Conservation (phyloP, 1,139 yeast species). For the Geotrichum australiense region DNA sequence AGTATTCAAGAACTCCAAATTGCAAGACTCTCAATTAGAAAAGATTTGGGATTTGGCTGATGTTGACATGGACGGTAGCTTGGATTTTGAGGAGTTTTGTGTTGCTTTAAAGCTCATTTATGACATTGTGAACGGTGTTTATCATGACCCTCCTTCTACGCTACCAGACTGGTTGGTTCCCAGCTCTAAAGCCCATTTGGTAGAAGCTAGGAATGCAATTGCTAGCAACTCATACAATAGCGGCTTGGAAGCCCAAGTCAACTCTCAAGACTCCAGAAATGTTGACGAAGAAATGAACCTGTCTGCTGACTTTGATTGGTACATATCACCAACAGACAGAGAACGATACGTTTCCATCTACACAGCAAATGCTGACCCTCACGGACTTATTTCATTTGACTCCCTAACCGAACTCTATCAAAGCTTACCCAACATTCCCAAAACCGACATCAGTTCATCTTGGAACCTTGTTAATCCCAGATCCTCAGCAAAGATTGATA, state of each 20-base stretch:
- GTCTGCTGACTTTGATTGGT: conserved; percentile 84
- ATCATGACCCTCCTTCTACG: conserved; percentile 53
- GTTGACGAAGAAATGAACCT: conserved; percentile 51
- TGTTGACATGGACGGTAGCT: conserved; percentile 81
- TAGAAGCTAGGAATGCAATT: conserved; percentile 72
- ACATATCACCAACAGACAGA: conserved; percentile 83
- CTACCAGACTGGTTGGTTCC: conserved; percentile 93
- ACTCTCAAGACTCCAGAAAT: conserved; percentile 28
- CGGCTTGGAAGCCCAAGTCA: conserved; percentile 16
- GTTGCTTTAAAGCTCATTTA: conserved; percentile 93
- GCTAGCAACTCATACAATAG: conserved; percentile 11
- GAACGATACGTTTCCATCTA: conserved; percentile 73
- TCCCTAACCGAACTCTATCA: conserved; percentile 62
- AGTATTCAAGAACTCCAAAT: conserved; percentile 81
- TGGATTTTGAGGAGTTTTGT: conserved; percentile 96
- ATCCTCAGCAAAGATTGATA: conserved; percentile 78
- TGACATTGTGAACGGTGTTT: conserved; percentile 77
- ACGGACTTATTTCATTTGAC: conserved; percentile 76
- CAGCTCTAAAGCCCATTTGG: conserved; percentile 73
- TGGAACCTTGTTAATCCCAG: conserved; percentile 95
- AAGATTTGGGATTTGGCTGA: conserved; percentile 90
- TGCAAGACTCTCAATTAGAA: conserved; percentile 66
- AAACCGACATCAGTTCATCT: conserved; percentile 80
- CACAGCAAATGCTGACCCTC: conserved; percentile 64
- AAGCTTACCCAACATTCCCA: conserved; percentile 66